A percentile compares a stretch with the other conserved stretches of the same genome.
Conservation (phyloP, 2,329 filamentous ascomycete genomes). For the Verticillium klebahnii region DNA sequence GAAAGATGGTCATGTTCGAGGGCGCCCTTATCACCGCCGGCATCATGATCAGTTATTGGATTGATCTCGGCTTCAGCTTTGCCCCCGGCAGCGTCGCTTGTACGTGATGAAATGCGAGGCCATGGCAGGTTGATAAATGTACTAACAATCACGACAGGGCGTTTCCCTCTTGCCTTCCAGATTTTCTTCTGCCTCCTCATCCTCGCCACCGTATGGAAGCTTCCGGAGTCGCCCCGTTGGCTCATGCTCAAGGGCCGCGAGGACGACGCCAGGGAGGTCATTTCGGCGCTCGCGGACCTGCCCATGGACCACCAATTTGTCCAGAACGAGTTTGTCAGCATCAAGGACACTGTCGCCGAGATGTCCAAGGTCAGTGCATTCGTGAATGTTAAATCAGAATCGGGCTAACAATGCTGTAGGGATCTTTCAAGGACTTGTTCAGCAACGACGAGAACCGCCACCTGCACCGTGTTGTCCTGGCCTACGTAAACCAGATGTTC, state of each 20-base stretch:
- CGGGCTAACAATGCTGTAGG: slow-evolving; percentile 9
- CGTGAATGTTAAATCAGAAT: background rate
- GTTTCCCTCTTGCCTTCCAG: slow-evolving; percentile 57
- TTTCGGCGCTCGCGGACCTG: slow-evolving; percentile 33
- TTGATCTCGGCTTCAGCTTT: slow-evolving; percentile 54
- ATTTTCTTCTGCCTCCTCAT: slow-evolving; percentile 57
- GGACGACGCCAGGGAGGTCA: slow-evolving; percentile 36
- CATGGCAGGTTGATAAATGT: no score
- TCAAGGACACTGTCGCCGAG: slow-evolving; percentile 65
- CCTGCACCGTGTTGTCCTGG: slow-evolving; percentile 49
- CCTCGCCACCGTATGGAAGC: slow-evolving; percentile 42
- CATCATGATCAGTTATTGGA: slow-evolving; percentile 56
- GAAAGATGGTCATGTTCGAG: slow-evolving; percentile 58
- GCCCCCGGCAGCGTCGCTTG: slow-evolving; percentile 41
- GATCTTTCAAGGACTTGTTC: slow-evolving; percentile 52
- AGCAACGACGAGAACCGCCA: slow-evolving; percentile 52
- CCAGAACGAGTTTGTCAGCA: slow-evolving; percentile 44
- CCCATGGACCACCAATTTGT: slow-evolving; percentile 47
- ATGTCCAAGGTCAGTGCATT: slow-evolving; percentile 28
- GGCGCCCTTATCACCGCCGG: slow-evolving; percentile 53
- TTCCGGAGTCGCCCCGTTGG: slow-evolving; percentile 51
- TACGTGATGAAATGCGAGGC: background rate
- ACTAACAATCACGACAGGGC: slow-evolving; percentile 27
- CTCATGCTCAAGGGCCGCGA: slow-evolving; percentile 32
- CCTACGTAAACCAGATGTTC: slow-evolving; percentile 55